phyloP scores from a whole-genome alignment of 2,329 filamentous ascomycete species.

The Emergomyces orientalis region DNA sequence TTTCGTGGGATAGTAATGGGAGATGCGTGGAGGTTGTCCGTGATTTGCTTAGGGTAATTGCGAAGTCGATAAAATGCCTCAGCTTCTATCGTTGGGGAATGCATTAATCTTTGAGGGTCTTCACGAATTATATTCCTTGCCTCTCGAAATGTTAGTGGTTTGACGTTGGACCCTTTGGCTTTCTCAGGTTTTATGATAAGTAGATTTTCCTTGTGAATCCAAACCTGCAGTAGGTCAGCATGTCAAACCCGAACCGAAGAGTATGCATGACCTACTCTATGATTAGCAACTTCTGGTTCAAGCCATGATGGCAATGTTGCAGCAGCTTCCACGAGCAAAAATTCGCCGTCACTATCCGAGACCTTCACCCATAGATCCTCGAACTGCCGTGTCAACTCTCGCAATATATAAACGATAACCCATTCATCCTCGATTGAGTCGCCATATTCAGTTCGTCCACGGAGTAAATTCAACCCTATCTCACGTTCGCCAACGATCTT shows the following conservation, averaged over 20 bases:
- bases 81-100: slow-evolving; percentile 65
- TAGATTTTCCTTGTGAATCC: slow-evolving; percentile 72
- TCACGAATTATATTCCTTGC: slow-evolving; percentile 54
- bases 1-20: slow-evolving; percentile 68
- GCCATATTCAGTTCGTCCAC: slow-evolving; percentile 74
- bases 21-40: slow-evolving; percentile 65
- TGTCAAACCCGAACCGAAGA: not conserved
- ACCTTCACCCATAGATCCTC: slow-evolving; percentile 71
- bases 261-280: slow-evolving; percentile 46
- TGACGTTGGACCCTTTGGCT: slow-evolving; percentile 32
- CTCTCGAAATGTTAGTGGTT: slow-evolving; percentile 52
- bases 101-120: slow-evolving; percentile 51
- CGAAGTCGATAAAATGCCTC: slow-evolving; percentile 85
- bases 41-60: slow-evolving; percentile 71
- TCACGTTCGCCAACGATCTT: not conserved
- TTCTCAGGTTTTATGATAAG: slow-evolving; percentile 58
- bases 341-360: slow-evolving; percentile 85
- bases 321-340: slow-evolving; percentile 87
- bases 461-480: slow-evolving; percentile 50
- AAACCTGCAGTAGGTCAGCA: slow-evolving; percentile 46
- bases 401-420: slow-evolving; percentile 84
- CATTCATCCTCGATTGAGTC: slow-evolving; percentile 97
- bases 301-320: slow-evolving; percentile 82
- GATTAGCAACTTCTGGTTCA: slow-evolving; percentile 77
- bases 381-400: slow-evolving; percentile 66